Evolutionary conservation across 2,329 filamentous ascomycete species (phyloP), one percentile per base, ranked within the genome.

Genomic region (Didymella pomorum): DNA sequence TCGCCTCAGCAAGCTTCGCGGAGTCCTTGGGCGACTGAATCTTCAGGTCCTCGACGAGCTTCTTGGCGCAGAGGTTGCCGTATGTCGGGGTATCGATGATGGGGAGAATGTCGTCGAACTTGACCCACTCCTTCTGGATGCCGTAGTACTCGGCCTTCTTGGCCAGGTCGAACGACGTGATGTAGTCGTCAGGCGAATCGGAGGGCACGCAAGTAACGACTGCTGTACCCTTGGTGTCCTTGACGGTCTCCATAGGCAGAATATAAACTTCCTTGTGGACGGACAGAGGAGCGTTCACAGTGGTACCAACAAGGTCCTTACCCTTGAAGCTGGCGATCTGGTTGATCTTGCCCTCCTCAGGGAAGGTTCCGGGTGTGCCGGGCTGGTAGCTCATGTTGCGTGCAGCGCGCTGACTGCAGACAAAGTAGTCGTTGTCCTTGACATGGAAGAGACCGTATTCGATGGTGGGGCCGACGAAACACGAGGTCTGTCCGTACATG

Each of bases 401-500:
- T 18, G 93, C 93, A 48, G 88, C 88, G 58, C 92, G 85, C 67
- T 95, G 88, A 14, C 91, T 96, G 64, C 93, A 84, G 60, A 98
- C 83, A 73, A 89, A 95, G 79, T 92, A 97, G 67, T 96, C 90
- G 64, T 74, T 77, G 33, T 80, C 80, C 29, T 74, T 71, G 44
- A 87, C 86, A 78, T 92, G 91, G 84, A 92, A 97, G 63, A 99
- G 81, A 49, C 94, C 94, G 72, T 99, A 99, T 43, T 84, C 87
- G 71, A 98, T 90, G 73, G 90, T 91, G 10, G 95, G 94, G 3
- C 93, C 92, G 46, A 99, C 92, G 69, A 98, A 99, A 77, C 93
- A 97, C 80, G 92, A 96, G 4, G 89, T 96, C 79, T 98, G 95
- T 39, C 96, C 96, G 75, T 98, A 99, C 94, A 99, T 98, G 33